Conservation (phyloP, 768 basidiomycete species). For the Tricholoma sp. region DNA sequence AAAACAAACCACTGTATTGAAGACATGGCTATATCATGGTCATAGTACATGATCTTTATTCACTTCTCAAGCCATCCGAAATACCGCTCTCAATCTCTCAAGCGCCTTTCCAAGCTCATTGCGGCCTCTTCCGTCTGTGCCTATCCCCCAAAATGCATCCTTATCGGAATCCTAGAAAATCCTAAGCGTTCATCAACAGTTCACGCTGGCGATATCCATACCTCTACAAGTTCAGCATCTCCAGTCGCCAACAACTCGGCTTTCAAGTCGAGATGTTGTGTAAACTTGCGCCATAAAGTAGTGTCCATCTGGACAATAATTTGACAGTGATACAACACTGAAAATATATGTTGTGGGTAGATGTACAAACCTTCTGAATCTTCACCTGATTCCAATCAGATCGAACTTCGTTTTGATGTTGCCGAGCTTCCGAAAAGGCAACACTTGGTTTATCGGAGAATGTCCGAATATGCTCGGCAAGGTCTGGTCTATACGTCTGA, state of each 20-base stretch:
- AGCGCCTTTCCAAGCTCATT: slow-evolving; percentile 74
- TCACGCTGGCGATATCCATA: slow-evolving; percentile 14
- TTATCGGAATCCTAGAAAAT: slow-evolving; percentile 54
- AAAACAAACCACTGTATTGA: too few species aligned
- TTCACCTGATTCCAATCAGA: slow-evolving; percentile 65
- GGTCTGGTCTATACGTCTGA: slow-evolving; percentile 45
- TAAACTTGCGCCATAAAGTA: slow-evolving; percentile 61
- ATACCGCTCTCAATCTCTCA: slow-evolving; percentile 51
- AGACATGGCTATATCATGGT: too few species aligned
- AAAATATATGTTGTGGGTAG: not conserved
- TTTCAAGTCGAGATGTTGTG: slow-evolving; percentile 56
- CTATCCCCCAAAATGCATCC: slow-evolving; percentile 74
- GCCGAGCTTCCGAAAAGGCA: slow-evolving; percentile 63
- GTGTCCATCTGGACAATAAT: slow-evolving; percentile 56
- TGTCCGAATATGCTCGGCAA: slow-evolving; percentile 68
- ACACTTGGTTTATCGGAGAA: slow-evolving; percentile 52
- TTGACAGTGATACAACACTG: not conserved
- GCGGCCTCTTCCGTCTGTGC: slow-evolving; percentile 55
- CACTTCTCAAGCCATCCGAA: slow-evolving; percentile 24
- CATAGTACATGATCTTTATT: not conserved
- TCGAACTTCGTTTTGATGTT: slow-evolving; percentile 51
- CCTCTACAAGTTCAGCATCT: slow-evolving; percentile 66
- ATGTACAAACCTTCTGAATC: slow-evolving; percentile 53
- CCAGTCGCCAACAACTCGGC: slow-evolving; percentile 58
- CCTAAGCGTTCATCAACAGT: not conserved